Conservation (phyloP, 176 grass and related monocot genomes). For the Oryza meyeriana region DNA sequence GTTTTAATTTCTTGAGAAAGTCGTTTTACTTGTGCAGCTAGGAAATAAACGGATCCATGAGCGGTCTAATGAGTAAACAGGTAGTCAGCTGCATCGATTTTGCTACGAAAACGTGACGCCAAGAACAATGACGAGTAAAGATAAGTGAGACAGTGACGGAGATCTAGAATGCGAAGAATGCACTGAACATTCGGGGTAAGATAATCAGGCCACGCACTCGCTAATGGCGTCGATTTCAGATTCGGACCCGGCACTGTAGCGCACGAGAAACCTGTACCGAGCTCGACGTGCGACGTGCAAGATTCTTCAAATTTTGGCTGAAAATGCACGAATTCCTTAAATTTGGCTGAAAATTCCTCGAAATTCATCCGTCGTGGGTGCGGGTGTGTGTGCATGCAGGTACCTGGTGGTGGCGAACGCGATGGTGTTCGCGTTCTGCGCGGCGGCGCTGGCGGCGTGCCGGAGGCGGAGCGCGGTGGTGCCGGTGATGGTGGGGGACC, state of each 20-base stretch:
- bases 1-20: background rate
- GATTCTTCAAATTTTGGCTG: background rate
- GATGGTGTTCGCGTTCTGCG: conserved; percentile 43
- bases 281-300: background rate
- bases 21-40: background rate
- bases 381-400: no score
- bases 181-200: background rate
- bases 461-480: conserved; percentile 6
- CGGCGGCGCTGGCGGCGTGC: conserved; percentile 17
- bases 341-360: no score
- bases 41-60: no score
- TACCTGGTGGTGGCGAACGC: conserved; percentile 55
- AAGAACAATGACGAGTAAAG: background rate
- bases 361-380: no score
- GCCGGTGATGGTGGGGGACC: conserved; percentile 35
- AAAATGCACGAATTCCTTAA: background rate
- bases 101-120: background rate
- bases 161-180: background rate
- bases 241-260: background rate
- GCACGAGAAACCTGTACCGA: background rate
- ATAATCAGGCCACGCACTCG: background rate
- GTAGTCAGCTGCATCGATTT: no score
- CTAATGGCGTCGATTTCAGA: background rate
- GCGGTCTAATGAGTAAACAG: no score
- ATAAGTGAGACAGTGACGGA: background rate